Evolutionary conservation across 2,329 filamentous ascomycete species (phyloP).

Genomic region (Chaetomium globosum): DNA sequence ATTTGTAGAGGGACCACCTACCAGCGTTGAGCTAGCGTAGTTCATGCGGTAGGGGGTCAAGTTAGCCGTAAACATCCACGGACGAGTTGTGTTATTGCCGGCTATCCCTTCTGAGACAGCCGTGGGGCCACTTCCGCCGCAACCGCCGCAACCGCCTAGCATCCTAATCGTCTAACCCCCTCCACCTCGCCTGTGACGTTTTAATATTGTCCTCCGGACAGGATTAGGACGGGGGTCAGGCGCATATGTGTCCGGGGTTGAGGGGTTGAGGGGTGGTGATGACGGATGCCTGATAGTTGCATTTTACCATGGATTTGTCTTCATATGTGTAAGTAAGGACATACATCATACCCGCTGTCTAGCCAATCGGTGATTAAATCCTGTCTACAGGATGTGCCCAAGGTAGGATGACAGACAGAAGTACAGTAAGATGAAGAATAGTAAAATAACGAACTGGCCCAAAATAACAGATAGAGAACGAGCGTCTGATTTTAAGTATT

Average conservation of each 20-base stretch:
- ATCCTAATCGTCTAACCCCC: not conserved
- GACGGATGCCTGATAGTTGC: no score
- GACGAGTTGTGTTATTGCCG: not conserved
- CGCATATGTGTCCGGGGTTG: no score
- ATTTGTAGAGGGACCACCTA: not conserved
- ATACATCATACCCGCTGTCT: no score
- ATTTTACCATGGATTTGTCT: no score
- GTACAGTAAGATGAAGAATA: not conserved
- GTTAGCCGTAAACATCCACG: not conserved
- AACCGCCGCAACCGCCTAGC: not conserved
- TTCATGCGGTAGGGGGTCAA: not conserved
- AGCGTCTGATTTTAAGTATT: not conserved
- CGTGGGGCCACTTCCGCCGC: not conserved
- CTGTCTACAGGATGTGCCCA: not conserved
- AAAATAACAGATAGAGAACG: not conserved
- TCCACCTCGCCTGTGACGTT: no score
- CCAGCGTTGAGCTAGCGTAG: not conserved
- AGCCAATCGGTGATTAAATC: no score
- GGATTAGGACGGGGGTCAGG: no score
- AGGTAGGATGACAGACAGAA: not conserved
- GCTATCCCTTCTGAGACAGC: not conserved
- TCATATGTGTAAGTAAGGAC: no score
- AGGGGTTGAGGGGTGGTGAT: no score
- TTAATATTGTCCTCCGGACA: no score
- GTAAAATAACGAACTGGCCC: not conserved